Conservation (phyloP, 2,329 filamentous ascomycete species). For the Dothidotthia symphoricarpi region DNA sequence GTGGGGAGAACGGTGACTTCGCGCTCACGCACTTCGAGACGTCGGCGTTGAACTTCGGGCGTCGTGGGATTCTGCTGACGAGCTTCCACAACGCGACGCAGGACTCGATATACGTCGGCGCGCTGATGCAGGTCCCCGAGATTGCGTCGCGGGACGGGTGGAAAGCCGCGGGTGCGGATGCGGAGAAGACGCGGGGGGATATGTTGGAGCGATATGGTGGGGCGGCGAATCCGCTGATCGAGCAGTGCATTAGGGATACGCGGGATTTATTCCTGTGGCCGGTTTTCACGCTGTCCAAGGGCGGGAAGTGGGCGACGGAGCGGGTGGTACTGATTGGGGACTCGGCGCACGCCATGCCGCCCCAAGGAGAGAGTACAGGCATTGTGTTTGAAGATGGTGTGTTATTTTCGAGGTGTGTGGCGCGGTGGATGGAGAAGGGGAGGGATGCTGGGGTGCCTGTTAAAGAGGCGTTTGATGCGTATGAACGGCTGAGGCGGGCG, state of each 20-base stretch:
- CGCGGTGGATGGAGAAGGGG: constrained; percentile 44
- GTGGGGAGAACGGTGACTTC: constrained; percentile 19
- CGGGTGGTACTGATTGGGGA: constrained; percentile 48
- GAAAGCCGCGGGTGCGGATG: constrained; percentile 47
- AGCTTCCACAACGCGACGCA: constrained; percentile 40
- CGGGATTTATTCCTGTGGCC: constrained; percentile 49
- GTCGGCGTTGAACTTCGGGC: constrained; percentile 48
- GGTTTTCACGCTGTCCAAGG: constrained; percentile 46
- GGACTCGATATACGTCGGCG: constrained; percentile 46
- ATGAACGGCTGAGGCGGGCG: constrained; percentile 47
- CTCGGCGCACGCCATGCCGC: constrained; percentile 52
- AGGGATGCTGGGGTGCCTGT: constrained; percentile 31
- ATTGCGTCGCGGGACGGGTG: constrained; percentile 47
- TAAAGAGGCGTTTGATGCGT: constrained; percentile 49
- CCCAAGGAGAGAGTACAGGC: constrained; percentile 52
- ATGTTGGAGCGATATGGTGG: constrained; percentile 44
- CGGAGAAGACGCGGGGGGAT: constrained; percentile 44
- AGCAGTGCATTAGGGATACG: constrained; percentile 44
- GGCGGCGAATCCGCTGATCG: constrained; percentile 38
- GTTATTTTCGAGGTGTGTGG: constrained; percentile 48
- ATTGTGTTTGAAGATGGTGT: constrained; percentile 55
- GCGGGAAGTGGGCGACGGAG: constrained; percentile 48
- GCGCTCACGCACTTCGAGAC: constrained; percentile 40
- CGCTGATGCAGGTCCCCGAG: constrained; percentile 46
- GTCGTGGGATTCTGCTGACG: constrained; percentile 47